Evolutionary conservation across 2,329 filamentous ascomycete species (phyloP), one percentile per base, ranked within the genome.

Genomic region (Xylaria digitata): DNA sequence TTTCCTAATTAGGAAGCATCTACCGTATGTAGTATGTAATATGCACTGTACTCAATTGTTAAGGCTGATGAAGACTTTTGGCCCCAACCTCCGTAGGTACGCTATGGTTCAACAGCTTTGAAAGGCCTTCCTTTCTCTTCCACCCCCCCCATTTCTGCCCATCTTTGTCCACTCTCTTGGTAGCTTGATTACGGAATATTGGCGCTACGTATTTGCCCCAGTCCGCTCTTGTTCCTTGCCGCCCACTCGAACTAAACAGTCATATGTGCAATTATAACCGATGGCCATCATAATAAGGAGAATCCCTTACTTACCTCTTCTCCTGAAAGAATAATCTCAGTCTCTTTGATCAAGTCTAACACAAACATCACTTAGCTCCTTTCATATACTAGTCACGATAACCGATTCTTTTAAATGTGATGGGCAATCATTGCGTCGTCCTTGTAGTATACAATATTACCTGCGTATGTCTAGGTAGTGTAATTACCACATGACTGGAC

Each of bases 401-500:
- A n/a, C 50, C 11, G 17, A 53, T 13, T 37, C 34, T 23, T 48
- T n/a, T 21, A 52, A 17, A 54, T 46, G 30, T 23, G 17, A 61
- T 61, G 50, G 37, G 37, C 40, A 52, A 15, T 40, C 37, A 15
- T 40, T 15, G 37, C 13, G 13, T 15, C 37, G 37, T 40, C 37
- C 13, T 40, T 40, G 37, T 40, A 26, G 3, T 26, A 26, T 26
- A 40, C 17, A 52, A 17, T 30, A 52, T 30, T 30, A 45, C 21
- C 1, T 26, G 26, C 26, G 26, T 26, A 26, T 26, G 26, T 26
- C 26, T 26, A 26, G 26, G 26, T 37, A 40, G 37, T 40, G 37
- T 40, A 54, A 54, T 50, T 45, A 54, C 55, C 62, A 62, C 63
- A 56, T 66, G 52, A 66, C 63, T 45, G 37, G 13, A 40, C 37